Evolutionary conservation across 805 yeast species (phyloP), one percentile per base, ranked within the genome.

Genomic region (Saturnispora quitensis): DNA sequence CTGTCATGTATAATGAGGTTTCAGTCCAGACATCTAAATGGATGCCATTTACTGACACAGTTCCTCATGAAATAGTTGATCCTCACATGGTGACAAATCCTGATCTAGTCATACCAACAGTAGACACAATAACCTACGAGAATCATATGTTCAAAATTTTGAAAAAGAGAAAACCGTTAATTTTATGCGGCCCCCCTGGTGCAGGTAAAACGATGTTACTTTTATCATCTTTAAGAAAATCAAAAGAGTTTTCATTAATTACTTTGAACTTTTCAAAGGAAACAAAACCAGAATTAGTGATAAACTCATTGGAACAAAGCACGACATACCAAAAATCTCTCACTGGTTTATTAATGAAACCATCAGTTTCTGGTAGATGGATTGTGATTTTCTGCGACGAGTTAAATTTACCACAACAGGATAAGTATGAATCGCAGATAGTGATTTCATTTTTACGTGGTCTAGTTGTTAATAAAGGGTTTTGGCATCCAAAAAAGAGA

Each of bases 151-250:
- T 74, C 50, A 70, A 81, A 0, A 64, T 86, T 2, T 60, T 90
- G 36, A 70, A 72, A 34, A 77, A 78, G 44, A 82, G 77, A 50
- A 68, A 69, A 40, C 80, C 95, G 0, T 63, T 88, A 17, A 71
- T 91, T 27, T 71, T 91, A 22, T 89, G 96, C 67, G 98, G 98
- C 2, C 98, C 98, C 0, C 97, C 98, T 0, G 98, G 98, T 4
- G 85, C 97, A 0, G 98, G 98, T 53, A 91, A 91, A 63, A 90
- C 98, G 0, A 90, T 91, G 98, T 81, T 90, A 0, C 67, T 91
- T 18, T 74, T 87, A 57, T 79, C 83, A 45, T 82, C 89, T 0
- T 62, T 91, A 40, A 69, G 86, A 44, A 72, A 71, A 50, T 73
- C 84, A 0, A 74, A 82, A 0, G 72, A 75, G 15, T 70, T 80